Percentiles rank a stretch among this genome's conserved stretches.
Conservation (phyloP, 306 rosid genomes). For the Calophaca sinica region DNA sequence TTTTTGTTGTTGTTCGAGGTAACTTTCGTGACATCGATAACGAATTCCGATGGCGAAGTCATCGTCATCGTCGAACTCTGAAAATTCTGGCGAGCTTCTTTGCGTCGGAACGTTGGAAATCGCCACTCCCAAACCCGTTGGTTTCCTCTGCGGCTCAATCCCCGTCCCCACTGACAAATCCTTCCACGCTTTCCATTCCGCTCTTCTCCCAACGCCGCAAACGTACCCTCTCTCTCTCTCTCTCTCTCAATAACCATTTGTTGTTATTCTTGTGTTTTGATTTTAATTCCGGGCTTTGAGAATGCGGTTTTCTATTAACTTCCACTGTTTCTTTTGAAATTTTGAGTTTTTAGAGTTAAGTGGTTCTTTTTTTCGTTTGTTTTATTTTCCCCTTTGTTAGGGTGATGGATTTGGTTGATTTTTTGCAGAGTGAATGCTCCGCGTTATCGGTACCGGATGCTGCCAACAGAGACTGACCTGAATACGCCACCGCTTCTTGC, state of each 20-base stretch:
- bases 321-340: not conserved
- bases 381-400: not conserved
- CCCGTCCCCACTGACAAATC: slow-evolving; percentile 94
- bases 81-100: slow-evolving; percentile 70
- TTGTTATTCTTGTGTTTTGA: not conserved
- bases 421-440: slow-evolving; percentile 77
- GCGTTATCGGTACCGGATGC: slow-evolving; percentile 90
- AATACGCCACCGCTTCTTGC: slow-evolving; percentile 78
- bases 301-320: not conserved
- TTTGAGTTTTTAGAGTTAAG: not conserved
- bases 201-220: slow-evolving; percentile 75
- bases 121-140: slow-evolving; percentile 81
- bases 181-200: slow-evolving; percentile 75
- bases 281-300: not conserved
- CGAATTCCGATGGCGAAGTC: slow-evolving; percentile 58
- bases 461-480: slow-evolving; percentile 90
- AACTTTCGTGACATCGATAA: not conserved
- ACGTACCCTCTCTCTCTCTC: slow-evolving; percentile 52
- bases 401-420: not conserved
- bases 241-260: slow-evolving; percentile 3
- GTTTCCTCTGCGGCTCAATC: slow-evolving; percentile 92
- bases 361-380: not conserved
- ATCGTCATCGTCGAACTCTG: slow-evolving; percentile 57
- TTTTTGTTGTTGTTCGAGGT: not conserved
- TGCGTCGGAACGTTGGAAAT: slow-evolving; percentile 88